Evolutionary conservation across 352 stramenopile genomes (phyloP).

Genomic region (Plasmopara halstedii): DNA sequence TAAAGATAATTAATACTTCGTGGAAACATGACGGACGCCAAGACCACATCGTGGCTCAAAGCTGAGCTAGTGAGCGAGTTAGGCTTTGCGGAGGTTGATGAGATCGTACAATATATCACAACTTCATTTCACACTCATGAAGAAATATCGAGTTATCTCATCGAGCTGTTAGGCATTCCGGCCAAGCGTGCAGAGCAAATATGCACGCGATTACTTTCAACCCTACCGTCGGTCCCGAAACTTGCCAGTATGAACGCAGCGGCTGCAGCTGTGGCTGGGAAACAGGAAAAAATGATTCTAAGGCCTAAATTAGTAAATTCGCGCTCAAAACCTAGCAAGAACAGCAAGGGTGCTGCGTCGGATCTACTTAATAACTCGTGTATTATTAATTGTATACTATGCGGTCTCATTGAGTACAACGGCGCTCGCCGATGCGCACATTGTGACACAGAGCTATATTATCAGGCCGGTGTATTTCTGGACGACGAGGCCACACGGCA

Average conservation of each 20-base stretch:
- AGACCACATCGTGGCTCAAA: constrained; percentile 46
- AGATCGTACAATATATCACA: constrained; percentile 54
- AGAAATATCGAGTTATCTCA: constrained; percentile 51
- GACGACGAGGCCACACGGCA: constrained; percentile 29
- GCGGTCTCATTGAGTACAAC: constrained; percentile 61
- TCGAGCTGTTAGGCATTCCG: constrained; percentile 57
- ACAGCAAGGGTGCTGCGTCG: constrained; percentile 26
- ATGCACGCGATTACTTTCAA: constrained; percentile 32
- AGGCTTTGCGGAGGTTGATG: constrained; percentile 63
- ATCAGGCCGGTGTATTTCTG: constrained; percentile 29
- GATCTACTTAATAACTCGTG: constrained; percentile 39
- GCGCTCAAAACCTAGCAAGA: constrained; percentile 35
- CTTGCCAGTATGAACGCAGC: not conserved
- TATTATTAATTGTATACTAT: constrained; percentile 68
- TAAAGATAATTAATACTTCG: not conserved
- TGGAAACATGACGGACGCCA: constrained; percentile 17
- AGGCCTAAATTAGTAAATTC: constrained; percentile 33
- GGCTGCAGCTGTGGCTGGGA: not conserved
- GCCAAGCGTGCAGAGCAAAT: constrained; percentile 39
- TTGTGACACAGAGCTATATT: constrained; percentile 48
- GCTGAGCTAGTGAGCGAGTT: constrained; percentile 47
- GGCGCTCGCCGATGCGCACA: constrained; percentile 42
- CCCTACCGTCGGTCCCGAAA: constrained; percentile 2
- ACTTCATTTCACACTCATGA: constrained; percentile 36
- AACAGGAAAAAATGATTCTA: constrained; percentile 34